Base-by-base conservation (phyloP, 495 filamentous ascomycete genomes). In the Thermothielavioides terrestris region DNA sequence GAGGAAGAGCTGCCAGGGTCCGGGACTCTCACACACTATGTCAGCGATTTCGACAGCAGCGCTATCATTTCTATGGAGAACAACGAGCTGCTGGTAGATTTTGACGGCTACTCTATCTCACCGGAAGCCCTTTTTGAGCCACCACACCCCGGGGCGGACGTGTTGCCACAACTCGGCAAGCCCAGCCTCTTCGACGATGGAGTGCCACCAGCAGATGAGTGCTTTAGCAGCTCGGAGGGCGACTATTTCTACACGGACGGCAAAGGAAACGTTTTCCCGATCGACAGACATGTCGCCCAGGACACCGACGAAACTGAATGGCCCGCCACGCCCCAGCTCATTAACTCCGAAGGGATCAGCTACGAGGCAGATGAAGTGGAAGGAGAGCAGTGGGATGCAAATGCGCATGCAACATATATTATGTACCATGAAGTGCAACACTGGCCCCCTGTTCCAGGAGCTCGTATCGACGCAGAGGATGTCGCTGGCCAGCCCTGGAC, bases 171-270 rank as follows among this genome's bases (percentile, higher is more conserved):
- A 7, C 1, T 7, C 11, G 10, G 8, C 15, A 35, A 46, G 35
- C 15, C 14, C 7, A 12, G 18, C 18, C 17, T 7, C 11, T 6
- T 11, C 10, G 28, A 22, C 5, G 34, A 46, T 18, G 34, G 9
- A 5, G 41, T 22, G 6, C 18, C 35, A 22, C 6, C 36, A 14
- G 28, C 28, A 23, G 40, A 41, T 11, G 32, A 37, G 15, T 30
- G 18, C 43, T 44, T 22, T 14, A 32, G 21, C 11, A 54, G 50
- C 20, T 59, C 53, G 4, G 59, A 62, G 37, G 57, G 40, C n/a
- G 57, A 55, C 2, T 63, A 61, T 42, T 60, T 60, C 28, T 65
- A 63, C 37, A 46, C 55, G 11, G 62, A 65, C 26, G 53, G 46
- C 3, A 32, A 52, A 4, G 62, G 62, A 2, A 60, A 58, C 15